Evolutionary conservation across 225 moss, liverwort and hornwort genomes (phyloP).

Genomic region (Pleurozium schreberi): DNA sequence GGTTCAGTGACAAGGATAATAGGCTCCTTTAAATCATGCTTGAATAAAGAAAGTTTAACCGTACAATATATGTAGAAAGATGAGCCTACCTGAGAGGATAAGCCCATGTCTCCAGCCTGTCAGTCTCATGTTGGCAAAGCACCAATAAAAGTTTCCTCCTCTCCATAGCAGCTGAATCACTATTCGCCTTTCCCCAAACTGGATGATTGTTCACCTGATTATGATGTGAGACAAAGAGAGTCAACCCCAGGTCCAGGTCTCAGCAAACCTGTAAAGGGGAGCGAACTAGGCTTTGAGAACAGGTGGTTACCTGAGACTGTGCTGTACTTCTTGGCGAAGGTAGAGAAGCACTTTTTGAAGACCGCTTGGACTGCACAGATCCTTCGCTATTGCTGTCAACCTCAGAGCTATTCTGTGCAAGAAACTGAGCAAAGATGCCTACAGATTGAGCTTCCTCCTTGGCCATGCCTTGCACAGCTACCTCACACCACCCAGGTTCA

Average conservation of each 20-base stretch:
- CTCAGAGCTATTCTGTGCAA: slow-evolving; percentile 31
- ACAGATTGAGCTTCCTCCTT: slow-evolving; percentile 67
- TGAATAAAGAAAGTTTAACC: not conserved
- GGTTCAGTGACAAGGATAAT: not conserved
- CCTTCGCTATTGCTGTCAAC: slow-evolving; percentile 8
- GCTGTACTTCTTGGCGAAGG: not conserved
- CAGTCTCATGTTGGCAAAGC: slow-evolving; percentile 80
- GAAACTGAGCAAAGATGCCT: slow-evolving; percentile 46
- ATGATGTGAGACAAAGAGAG: not conserved
- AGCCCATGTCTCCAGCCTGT: slow-evolving; percentile 86
- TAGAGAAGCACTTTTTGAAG: slow-evolving; percentile 1
- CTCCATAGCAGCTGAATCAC: slow-evolving; percentile 27
- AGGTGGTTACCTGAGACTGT: slow-evolving; percentile 8
- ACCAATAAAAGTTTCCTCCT: slow-evolving; percentile 52
- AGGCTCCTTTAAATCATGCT: not conserved
- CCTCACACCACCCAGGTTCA: slow-evolving; percentile 59
- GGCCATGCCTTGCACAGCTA: slow-evolving; percentile 42
- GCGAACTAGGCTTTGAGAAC: not conserved
- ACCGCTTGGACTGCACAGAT: slow-evolving; percentile 10
- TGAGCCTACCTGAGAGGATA: slow-evolving; percentile 54
- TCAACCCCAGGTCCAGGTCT: not conserved
- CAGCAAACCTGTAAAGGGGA: not conserved
- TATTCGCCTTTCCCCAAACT: slow-evolving; percentile 43
- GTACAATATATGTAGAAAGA: not conserved
- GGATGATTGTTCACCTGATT: slow-evolving; percentile 23